phyloP scores from a whole-genome alignment of 768 basidiomycete species.

The Rhizopogon rudus region DNA sequence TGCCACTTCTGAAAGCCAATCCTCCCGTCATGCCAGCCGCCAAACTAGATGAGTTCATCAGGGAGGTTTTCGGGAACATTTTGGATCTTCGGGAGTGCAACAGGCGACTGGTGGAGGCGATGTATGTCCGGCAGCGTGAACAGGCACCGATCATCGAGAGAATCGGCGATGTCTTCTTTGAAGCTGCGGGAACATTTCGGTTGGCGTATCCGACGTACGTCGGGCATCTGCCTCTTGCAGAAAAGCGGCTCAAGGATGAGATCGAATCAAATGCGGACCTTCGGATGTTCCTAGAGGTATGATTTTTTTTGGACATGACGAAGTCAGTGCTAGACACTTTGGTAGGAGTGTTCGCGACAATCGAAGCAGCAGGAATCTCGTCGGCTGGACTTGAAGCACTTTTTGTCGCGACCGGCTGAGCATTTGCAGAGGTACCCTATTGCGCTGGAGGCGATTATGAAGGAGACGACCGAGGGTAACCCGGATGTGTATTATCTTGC shows the following conservation, averaged over 20 bases:
- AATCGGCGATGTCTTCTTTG: constrained; percentile 87
- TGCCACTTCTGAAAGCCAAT: constrained; percentile 44
- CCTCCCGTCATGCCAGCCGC: constrained; percentile 52
- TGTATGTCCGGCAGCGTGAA: constrained; percentile 82
- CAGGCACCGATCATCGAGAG: constrained; percentile 76
- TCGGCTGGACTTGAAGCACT: constrained; percentile 57
- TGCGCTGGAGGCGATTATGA: constrained; percentile 78
- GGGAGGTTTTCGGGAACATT: constrained; percentile 87
- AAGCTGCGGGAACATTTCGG: constrained; percentile 84
- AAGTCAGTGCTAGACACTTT: not conserved
- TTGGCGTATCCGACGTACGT: constrained; percentile 83
- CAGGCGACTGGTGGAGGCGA: constrained; percentile 74
- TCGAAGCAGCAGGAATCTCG: constrained; percentile 51
- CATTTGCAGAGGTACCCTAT: constrained; percentile 71
- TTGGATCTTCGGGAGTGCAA: constrained; percentile 84
- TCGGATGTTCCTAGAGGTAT: constrained; percentile 79
- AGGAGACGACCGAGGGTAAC: constrained; percentile 77
- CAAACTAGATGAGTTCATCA: constrained; percentile 77
- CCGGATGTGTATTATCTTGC: constrained; percentile 77
- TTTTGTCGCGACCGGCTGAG: constrained; percentile 56
- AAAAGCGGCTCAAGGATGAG: constrained; percentile 86
- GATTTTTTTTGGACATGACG: not conserved
- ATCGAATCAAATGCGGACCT: constrained; percentile 77
- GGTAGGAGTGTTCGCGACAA: constrained; percentile 32
- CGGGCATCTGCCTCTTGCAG: constrained; percentile 79